Percentiles rank a stretch among this genome's conserved stretches.
phyloP scores from a whole-genome alignment of 495 filamentous ascomycete genomes.

The Penicillium malachiteum region DNA sequence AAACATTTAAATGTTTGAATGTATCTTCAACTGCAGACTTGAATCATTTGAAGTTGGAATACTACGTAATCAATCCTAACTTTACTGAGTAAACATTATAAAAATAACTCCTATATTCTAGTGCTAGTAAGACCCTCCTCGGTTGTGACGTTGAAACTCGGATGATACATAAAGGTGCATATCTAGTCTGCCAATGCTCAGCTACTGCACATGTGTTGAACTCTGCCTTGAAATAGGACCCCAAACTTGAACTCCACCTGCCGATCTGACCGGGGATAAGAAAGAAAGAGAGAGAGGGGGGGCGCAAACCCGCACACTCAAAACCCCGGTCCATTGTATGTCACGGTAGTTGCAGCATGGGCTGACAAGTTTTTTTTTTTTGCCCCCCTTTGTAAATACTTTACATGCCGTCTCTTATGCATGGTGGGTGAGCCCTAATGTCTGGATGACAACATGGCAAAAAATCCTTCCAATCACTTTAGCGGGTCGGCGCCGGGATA shows the following conservation, averaged over 20 bases:
- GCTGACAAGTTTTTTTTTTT: too few relatives aligned
- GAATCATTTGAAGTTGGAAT: too few relatives aligned
- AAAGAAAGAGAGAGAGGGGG: too few relatives aligned
- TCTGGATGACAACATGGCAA: not conserved
- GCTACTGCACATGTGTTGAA: not conserved
- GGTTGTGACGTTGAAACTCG: slow-evolving; percentile 7
- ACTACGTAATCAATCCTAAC: too few relatives aligned
- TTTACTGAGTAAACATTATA: not conserved
- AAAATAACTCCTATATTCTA: not conserved
- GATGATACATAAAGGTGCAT: slow-evolving; percentile 2
- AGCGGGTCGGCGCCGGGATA: not conserved
- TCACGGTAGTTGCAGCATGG: too few relatives aligned
- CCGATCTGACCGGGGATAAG: slow-evolving; percentile 1
- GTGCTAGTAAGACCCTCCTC: not conserved
- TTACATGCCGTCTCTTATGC: not conserved
- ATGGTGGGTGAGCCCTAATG: not conserved
- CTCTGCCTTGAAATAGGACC: not conserved
- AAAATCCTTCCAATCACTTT: not conserved
- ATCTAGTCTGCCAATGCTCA: not conserved
- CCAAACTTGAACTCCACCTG: not conserved
- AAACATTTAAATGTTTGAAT: too few relatives aligned
- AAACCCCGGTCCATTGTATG: not conserved
- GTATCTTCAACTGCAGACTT: too few relatives aligned
- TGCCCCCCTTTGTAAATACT: not conserved
- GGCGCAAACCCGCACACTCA: not conserved